Base-by-base conservation (phyloP, 1,284 basidiomycete genomes). In the Ceratobasidium sp. region DNA sequence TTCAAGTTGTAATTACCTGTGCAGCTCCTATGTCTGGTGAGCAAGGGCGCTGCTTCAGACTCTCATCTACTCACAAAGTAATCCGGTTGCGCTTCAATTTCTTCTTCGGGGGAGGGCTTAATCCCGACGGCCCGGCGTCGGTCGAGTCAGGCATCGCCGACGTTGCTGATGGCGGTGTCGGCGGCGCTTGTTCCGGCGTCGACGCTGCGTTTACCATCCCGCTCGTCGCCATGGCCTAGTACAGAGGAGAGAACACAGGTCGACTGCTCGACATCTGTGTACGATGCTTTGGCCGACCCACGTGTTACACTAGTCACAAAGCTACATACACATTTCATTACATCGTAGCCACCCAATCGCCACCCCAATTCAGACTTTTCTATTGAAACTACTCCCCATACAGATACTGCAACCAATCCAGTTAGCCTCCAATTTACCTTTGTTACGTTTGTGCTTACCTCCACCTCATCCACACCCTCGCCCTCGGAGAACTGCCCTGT, bases 381-480 rank as follows among this genome's bases (percentile, higher is more conserved):
- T n/a, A n/a, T n/a, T n/a, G n/a, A n/a, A n/a, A n/a, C n/a, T 76
- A 78, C 73, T 78, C 78, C 28, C 76, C 75, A 59, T 78, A 78
- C 76, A 78, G 73, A 81, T 93, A 93, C 80, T 77, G 64, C n/a
- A 54, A 8, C 50, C 47, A 58, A 49, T 13, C 32, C 38, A 23
- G 14, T 74, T 49, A 67, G 69, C 43, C 18, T 14, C 9, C 8
- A n/a, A 18, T 28, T 21, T 18, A 30, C 47, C 23, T 0, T 28
- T 28, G n/a, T 23, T 13, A 30, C n/a, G 9, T 21, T 41, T 13
- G 18, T 49, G 63, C 76, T 57, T 73, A 77, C 77, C 74, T 94
- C 93, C 7, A 94, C 92, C 81, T 94, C 92, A 76, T 94, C 92
- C 14, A 94, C 92, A 44, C 75, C 76, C 41, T 77, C 78, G 9